These are phyloP conservation scores for Glaciozyma antarctica DNA, from an alignment of 768 basidiomycete species.

Conservation along the genomic window DNA sequence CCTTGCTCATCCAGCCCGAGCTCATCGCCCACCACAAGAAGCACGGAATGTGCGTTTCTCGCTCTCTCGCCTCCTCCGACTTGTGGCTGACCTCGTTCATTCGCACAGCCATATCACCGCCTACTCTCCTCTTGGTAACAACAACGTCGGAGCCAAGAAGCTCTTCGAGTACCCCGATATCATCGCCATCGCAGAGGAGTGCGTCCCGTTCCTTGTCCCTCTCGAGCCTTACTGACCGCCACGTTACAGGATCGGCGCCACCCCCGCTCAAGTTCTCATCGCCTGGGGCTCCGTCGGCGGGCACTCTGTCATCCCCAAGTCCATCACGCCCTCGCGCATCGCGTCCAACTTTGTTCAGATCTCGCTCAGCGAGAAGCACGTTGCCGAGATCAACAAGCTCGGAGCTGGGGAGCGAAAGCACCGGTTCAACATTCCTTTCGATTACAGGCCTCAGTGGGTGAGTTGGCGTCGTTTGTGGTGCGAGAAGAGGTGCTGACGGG, in stretches of 20 bases:
- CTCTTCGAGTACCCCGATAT: slow-evolving; percentile 13
- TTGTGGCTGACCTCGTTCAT: neutral
- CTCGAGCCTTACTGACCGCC: neutral
- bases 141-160: slow-evolving; percentile 41
- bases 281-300: slow-evolving; percentile 71
- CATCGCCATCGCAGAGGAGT: slow-evolving; percentile 35
- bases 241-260: slow-evolving; percentile 42
- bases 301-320: slow-evolving; percentile 68
- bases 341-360: slow-evolving; percentile 53
- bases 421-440: slow-evolving; percentile 48
- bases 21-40: slow-evolving; percentile 59
- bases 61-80: neutral
- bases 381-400: slow-evolving; percentile 52
- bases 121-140: slow-evolving; percentile 69
- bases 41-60: slow-evolving; percentile 17
- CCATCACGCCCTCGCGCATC: slow-evolving; percentile 61
- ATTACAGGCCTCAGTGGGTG: neutral
- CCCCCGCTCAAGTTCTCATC: slow-evolving; percentile 69
- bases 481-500: slow-evolving; percentile 60
- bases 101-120: slow-evolving; percentile 49
- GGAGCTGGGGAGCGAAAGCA: slow-evolving; percentile 51
- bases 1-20: slow-evolving; percentile 58
- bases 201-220: slow-evolving; percentile 1
- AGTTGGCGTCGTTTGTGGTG: slow-evolving; percentile 28
- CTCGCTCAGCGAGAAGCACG: slow-evolving; percentile 54